Evolutionary conservation across 202 grass and related monocot genomes (phyloP).

Genomic region (Tripidium arundinaceum): DNA sequence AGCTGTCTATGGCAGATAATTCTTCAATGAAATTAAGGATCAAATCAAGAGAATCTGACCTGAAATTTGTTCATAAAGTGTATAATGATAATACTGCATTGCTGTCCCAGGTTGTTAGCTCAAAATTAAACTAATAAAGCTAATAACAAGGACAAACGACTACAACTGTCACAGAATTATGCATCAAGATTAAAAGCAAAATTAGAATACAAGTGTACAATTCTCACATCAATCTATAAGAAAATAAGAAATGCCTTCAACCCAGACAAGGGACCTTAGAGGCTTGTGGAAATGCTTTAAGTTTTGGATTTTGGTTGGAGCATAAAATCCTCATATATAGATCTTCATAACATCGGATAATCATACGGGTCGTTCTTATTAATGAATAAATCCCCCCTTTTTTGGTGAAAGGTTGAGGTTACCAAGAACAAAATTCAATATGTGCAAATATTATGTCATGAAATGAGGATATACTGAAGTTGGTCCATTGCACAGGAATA

Average conservation of each 20-base stretch:
- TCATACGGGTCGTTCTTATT: neutral
- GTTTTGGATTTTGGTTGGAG: neutral
- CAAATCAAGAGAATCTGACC: constrained; percentile 50
- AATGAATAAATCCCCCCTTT: neutral
- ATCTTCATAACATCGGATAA: neutral
- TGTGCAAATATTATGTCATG: neutral
- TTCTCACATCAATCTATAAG: constrained; percentile 9
- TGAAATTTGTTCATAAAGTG: constrained; percentile 42
- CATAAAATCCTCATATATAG: constrained; percentile 11
- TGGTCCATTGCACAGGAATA: constrained; percentile 11
- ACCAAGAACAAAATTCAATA: constrained; percentile 20
- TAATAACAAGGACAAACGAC: neutral
- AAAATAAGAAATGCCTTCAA: constrained; percentile 24
- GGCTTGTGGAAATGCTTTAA: constrained; percentile 13
- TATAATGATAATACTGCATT: neutral
- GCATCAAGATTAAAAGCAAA: neutral
- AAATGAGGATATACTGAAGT: constrained; percentile 13
- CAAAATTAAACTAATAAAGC: neutral
- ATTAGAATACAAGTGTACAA: neutral
- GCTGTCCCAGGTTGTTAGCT: constrained; percentile 1
- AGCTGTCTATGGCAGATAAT: constrained; percentile 63
- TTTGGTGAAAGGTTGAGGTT: neutral
- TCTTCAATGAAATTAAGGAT: constrained; percentile 73
- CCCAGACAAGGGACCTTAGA: constrained; percentile 5
- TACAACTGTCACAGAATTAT: neutral